phyloP scores from a whole-genome alignment of 1,139 yeast species.

The Scheffersomyces cryptocercus region DNA sequence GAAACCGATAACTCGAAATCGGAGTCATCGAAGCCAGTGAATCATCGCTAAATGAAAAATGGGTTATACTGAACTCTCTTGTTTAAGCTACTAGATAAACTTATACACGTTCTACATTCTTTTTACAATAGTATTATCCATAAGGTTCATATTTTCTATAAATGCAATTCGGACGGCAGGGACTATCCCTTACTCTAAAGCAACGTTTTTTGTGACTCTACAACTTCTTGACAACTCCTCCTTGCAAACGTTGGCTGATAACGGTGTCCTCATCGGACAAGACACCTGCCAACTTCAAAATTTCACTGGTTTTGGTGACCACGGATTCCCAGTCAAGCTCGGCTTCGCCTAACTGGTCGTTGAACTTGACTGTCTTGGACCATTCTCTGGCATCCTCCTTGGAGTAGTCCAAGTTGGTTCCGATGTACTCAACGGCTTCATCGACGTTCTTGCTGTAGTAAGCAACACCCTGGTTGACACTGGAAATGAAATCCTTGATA shows the following conservation, averaged over 20 bases:
- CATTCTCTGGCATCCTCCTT: slow-evolving; percentile 76
- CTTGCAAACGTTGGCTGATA: slow-evolving; percentile 30
- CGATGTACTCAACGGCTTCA: slow-evolving; percentile 68
- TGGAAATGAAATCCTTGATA: slow-evolving; percentile 46
- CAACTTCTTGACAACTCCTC: slow-evolving; percentile 21
- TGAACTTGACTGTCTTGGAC: slow-evolving; percentile 75
- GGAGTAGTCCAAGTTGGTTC: slow-evolving; percentile 70
- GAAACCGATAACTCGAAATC: too few species aligned
- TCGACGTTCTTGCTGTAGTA: slow-evolving; percentile 62
- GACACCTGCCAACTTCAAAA: slow-evolving; percentile 66
- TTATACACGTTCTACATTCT: too few species aligned
- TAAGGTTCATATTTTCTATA: too few species aligned
- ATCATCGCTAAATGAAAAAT: too few species aligned
- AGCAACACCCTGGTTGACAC: slow-evolving; percentile 65
- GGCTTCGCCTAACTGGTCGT: slow-evolving; percentile 40
- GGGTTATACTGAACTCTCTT: too few species aligned
- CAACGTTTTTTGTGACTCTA: background rate
- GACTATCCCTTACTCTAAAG: too few species aligned
- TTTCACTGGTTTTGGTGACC: slow-evolving; percentile 56
- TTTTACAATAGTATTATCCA: too few species aligned
- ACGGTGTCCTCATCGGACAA: slow-evolving; percentile 37
- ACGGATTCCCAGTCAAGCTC: slow-evolving; percentile 52
- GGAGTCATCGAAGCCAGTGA: too few species aligned
- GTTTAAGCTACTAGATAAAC: too few species aligned
- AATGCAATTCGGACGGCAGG: too few species aligned